Percentiles rank a stretch among this genome's conserved stretches.
Conservation (phyloP, 2,329 filamentous ascomycete species). For the Gaeumannomyces tritici region DNA sequence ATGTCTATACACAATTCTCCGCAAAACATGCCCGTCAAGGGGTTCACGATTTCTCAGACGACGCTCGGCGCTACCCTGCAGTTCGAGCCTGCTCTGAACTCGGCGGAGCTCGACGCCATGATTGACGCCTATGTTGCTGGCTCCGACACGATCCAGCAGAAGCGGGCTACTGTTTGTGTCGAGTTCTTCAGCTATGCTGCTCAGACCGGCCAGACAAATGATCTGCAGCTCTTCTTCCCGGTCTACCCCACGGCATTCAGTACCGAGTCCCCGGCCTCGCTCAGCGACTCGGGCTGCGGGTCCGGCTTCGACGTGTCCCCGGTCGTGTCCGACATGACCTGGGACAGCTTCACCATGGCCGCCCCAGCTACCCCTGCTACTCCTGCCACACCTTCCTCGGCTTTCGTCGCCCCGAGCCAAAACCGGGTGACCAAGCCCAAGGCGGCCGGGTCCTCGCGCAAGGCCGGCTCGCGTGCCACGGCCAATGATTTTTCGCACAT, state of each 20-base stretch:
- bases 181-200: slow-evolving; percentile 48
- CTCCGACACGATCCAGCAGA: slow-evolving; percentile 43
- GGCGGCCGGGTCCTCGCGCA: slow-evolving; percentile 17
- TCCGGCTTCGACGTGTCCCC: slow-evolving; percentile 41
- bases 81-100: slow-evolving; percentile 57
- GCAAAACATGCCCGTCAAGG: slow-evolving; percentile 24
- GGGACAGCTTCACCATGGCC: slow-evolving; percentile 16
- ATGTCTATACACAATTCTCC: slow-evolving; percentile 26
- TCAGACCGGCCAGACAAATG: slow-evolving; percentile 38
- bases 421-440: slow-evolving; percentile 12
- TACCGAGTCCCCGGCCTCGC: slow-evolving; percentile 34
- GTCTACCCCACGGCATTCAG: slow-evolving; percentile 28
- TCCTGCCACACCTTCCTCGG: slow-evolving; percentile 13
- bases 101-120: slow-evolving; percentile 50
- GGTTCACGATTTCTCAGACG: slow-evolving; percentile 53
- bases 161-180: slow-evolving; percentile 46
- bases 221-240: slow-evolving; percentile 47
- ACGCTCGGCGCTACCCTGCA: slow-evolving; percentile 47
- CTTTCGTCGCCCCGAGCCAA: slow-evolving; percentile 8
- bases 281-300: slow-evolving; percentile 33
- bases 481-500: slow-evolving; percentile 39
- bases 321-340: slow-evolving; percentile 33
- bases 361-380: slow-evolving; percentile 21
- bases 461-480: slow-evolving; percentile 9
- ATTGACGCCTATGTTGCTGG: slow-evolving; percentile 49